Evolutionary conservation across 306 rosid genomes (phyloP).

Genomic region (Sesbania bispinosa): DNA sequence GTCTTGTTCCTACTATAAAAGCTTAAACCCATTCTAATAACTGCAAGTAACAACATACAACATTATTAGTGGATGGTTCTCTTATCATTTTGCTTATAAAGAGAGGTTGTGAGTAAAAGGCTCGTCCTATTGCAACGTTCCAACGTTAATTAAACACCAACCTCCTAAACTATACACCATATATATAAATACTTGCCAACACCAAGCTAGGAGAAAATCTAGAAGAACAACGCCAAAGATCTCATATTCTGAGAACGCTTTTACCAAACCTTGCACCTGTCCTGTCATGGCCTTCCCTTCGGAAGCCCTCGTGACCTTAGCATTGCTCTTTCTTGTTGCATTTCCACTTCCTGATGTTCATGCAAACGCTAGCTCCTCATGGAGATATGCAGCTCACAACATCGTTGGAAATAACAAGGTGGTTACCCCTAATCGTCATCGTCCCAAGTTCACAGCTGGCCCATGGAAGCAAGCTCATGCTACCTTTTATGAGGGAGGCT

Average conservation of each 20-base stretch:
- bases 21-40: not conserved
- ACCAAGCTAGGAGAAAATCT: conserved; percentile 22
- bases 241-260: not conserved
- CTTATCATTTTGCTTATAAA: not conserved
- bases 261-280: not conserved
- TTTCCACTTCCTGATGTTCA: conserved; percentile 12
- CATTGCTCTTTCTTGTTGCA: conserved; percentile 23
- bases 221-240: conserved; percentile 10
- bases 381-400: conserved; percentile 22
- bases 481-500: conserved; percentile 73
- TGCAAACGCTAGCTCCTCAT: conserved; percentile 7
- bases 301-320: conserved; percentile 17
- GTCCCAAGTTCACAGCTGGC: conserved; percentile 10
- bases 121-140: not conserved
- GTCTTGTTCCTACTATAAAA: not conserved
- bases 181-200: not conserved
- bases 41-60: not conserved
- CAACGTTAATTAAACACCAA: not conserved
- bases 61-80: not conserved
- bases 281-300: conserved; percentile 23
- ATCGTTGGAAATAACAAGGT: not conserved
- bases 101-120: not conserved
- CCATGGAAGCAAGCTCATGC: conserved; percentile 70
- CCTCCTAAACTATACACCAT: not conserved
- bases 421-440: not conserved